Evolutionary conservation across 306 rosid species (phyloP).

Genomic region (Vigna unguiculata): DNA sequence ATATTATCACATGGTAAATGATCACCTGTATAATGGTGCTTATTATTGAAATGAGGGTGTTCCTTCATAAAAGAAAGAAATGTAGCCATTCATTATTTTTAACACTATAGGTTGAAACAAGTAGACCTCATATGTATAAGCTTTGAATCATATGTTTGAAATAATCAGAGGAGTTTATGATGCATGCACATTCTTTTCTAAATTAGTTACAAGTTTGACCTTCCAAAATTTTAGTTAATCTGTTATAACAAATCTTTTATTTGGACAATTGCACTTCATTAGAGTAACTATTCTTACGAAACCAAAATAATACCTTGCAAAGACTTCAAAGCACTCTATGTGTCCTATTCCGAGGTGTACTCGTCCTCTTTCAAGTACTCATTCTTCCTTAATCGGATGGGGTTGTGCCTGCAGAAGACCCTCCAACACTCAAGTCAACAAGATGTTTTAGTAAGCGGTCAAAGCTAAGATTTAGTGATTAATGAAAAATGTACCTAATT

Average conservation of each 20-base stretch:
- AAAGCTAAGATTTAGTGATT: no score
- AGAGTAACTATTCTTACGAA: no score
- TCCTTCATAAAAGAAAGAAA: neutral
- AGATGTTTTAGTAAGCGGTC: no score
- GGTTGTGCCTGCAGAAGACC: no score
- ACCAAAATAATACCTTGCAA: no score
- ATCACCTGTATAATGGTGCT: neutral
- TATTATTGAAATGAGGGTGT: conserved; percentile 1
- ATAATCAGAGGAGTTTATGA: neutral
- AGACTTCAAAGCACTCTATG: no score
- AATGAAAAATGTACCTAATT: no score
- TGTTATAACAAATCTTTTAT: neutral
- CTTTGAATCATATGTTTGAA: neutral
- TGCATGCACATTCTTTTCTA: neutral
- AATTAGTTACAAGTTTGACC: conserved; percentile 4
- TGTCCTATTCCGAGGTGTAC: no score
- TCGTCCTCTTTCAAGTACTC: no score
- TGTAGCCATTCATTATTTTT: neutral
- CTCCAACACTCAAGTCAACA: no score
- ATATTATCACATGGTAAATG: conserved; percentile 4
- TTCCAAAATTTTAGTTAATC: neutral
- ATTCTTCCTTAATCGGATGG: no score
- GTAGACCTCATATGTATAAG: neutral
- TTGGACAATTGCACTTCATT: neutral
- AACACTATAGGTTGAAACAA: conserved; percentile 28